Conservation (phyloP, 345 rosid species). For the Salix dunnii region DNA sequence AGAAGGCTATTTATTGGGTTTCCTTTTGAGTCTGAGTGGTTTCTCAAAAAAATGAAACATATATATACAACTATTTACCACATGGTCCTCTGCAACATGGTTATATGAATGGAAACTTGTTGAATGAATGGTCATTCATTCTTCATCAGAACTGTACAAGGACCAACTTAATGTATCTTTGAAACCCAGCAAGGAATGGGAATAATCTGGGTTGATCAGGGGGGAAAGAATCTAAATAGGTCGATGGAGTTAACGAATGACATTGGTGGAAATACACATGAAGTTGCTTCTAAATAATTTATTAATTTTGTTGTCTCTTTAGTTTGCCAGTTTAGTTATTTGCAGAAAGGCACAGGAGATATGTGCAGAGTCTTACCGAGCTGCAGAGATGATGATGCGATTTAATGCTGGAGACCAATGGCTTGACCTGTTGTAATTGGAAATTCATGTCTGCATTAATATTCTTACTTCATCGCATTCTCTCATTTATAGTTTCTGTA, state of each 20-base stretch:
- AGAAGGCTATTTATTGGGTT: neutral
- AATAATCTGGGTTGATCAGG: neutral
- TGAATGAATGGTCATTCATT: neutral
- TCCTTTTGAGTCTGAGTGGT: neutral
- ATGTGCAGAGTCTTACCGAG: neutral
- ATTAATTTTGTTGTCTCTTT: neutral
- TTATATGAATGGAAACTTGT: neutral
- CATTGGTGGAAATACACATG: neutral
- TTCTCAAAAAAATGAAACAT: neutral
- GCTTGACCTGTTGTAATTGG: neutral
- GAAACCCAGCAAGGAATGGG: neutral
- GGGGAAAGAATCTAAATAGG: neutral
- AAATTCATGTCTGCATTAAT: neutral
- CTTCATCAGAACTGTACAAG: neutral
- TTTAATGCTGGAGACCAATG: neutral
- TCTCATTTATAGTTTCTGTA: neutral
- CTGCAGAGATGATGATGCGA: neutral
- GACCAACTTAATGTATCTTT: neutral
- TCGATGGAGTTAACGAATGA: neutral
- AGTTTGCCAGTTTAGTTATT: neutral
- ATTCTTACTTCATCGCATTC: neutral
- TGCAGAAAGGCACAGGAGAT: neutral
- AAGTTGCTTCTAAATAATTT: neutral
- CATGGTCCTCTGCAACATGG: neutral
- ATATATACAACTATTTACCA: no score